Conservation (phyloP, 495 filamentous ascomycete genomes). For the Penicillium salamii region DNA sequence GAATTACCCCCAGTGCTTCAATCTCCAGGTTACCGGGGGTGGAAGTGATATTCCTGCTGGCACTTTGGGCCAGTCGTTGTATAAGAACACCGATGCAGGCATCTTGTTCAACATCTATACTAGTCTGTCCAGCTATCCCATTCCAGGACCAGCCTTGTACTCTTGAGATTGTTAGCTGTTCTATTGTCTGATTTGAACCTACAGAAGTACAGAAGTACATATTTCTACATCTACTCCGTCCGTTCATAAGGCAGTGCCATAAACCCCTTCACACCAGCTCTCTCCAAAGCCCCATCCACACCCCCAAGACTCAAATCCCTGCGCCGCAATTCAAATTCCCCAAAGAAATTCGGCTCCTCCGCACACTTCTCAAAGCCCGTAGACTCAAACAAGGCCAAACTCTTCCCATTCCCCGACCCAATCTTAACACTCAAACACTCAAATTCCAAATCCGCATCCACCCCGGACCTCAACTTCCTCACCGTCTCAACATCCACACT, state of each 20-base stretch:
- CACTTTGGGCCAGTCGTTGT: constrained; percentile 55
- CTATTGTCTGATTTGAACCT: no score
- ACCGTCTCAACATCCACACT: constrained; percentile 16
- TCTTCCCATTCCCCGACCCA: constrained; percentile 50
- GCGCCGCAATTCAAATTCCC: constrained; percentile 58
- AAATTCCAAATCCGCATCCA: constrained; percentile 16
- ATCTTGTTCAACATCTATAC: constrained; percentile 61
- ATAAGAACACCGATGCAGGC: constrained; percentile 55
- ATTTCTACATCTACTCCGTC: constrained; percentile 19
- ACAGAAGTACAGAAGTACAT: no score
- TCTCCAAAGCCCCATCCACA: constrained; percentile 22
- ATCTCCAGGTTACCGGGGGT: constrained; percentile 62
- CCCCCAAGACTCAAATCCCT: constrained; percentile 24
- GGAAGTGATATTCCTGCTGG: constrained; percentile 56
- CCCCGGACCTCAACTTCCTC: constrained; percentile 15
- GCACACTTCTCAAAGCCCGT: constrained; percentile 51
- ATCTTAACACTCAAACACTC: constrained; percentile 60
- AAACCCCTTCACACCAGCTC: constrained; percentile 39
- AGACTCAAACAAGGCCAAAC: constrained; percentile 59
- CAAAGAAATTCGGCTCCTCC: constrained; percentile 60
- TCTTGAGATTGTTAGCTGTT: constrained; percentile 8
- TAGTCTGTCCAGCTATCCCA: constrained; percentile 40
- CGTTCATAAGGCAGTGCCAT: constrained; percentile 37
- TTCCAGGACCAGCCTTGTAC: constrained; percentile 51
- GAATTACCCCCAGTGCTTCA: constrained; percentile 74